These are phyloP conservation scores for Colletotrichum cordylinicola DNA, from an alignment of 2,329 filamentous ascomycete species.

Conservation along the genomic window DNA sequence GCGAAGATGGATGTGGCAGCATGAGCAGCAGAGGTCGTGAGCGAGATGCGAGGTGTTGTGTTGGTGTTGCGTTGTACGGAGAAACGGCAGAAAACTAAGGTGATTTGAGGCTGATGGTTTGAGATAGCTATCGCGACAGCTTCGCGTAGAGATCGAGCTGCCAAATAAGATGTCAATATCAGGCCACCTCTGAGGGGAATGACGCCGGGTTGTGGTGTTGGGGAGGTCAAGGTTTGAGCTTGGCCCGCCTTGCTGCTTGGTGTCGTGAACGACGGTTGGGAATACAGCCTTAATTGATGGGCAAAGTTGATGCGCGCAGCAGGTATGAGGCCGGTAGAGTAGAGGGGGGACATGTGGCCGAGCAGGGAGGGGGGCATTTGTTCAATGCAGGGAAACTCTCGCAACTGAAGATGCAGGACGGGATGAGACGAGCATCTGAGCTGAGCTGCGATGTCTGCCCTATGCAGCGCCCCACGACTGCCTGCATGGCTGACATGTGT, in stretches of 20 bases:
- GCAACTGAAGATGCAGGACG: not conserved
- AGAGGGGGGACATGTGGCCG: conserved; percentile 8
- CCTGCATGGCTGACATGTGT: conserved; percentile 7
- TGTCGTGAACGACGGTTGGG: conserved; percentile 14
- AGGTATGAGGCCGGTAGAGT: not conserved
- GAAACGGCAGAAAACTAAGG: not conserved
- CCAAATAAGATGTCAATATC: conserved; percentile 19
- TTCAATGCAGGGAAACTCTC: not conserved
- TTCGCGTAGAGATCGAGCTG: conserved; percentile 17
- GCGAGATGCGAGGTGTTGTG: not conserved
- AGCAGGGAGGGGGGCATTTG: not conserved
- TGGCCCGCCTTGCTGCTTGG: not conserved
- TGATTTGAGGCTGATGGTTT: conserved; percentile 6
- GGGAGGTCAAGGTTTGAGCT: conserved; percentile 7
- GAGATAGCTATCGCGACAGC: conserved; percentile 17
- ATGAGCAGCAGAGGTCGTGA: not conserved
- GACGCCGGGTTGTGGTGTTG: not conserved
- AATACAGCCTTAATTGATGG: conserved; percentile 3
- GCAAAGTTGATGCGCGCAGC: conserved; percentile 12
- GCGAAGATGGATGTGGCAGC: not conserved
- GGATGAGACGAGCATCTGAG: conserved; percentile 12
- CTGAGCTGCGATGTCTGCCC: not conserved
- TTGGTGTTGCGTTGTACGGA: not conserved
- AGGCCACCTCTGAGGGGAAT: conserved; percentile 1
- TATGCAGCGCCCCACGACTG: not conserved